Base-by-base conservation (phyloP, 352 stramenopile genomes). In the Phytopythium kandeliae region DNA sequence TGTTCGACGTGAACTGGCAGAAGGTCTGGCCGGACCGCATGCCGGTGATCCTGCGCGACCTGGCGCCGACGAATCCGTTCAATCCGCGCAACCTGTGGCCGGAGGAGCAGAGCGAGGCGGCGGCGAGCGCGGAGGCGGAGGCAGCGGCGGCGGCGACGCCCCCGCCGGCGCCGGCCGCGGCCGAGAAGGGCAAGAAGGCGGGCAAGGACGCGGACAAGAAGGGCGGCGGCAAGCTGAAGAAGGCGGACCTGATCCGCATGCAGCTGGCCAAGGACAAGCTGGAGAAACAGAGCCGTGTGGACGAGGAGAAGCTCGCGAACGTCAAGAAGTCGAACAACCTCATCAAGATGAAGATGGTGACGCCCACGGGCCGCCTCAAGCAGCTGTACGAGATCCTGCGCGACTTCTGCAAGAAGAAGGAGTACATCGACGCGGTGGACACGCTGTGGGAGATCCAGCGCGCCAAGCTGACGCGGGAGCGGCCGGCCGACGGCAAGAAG, bases 1-100 rank as follows among this genome's bases (percentile, higher is more conserved):
- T 94, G 72, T 77, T 78, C 64, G 83, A 92, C 56, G 83, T 94
- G 30, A 91, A 91, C 67, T 94, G 83, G 83, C 81, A 94, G 64
- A 94, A 94, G 65, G 67, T 94, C 41, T 94, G 82, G 75, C 83
- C 83, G 12, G 78, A 94, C 65, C 79, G 83, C 55, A 94, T 94
- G 74, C 83, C 83, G 35, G 80, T 94, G 66, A 94, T 94, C 53
- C 66, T 94, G 53, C 83, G 83, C 26, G 80, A 93, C 43, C 54
- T 93, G 51, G 83, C 83, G 53, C 83, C 83, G 12, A 89, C 75
- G 31, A 93, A 93, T 55, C 80, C 83, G 25, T 93, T 93, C 67
- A 92, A 93, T 67, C 83, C 83, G 37, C 82, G 78, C 41, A 90
- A 92, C 45, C 52, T 94, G 46, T 94, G 83, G 83, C 83, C 83